Percentiles rank a stretch among this genome's conserved stretches.
Evolutionary conservation across 495 filamentous ascomycete species (phyloP).

Genomic region (Glarea lozoyensis): DNA sequence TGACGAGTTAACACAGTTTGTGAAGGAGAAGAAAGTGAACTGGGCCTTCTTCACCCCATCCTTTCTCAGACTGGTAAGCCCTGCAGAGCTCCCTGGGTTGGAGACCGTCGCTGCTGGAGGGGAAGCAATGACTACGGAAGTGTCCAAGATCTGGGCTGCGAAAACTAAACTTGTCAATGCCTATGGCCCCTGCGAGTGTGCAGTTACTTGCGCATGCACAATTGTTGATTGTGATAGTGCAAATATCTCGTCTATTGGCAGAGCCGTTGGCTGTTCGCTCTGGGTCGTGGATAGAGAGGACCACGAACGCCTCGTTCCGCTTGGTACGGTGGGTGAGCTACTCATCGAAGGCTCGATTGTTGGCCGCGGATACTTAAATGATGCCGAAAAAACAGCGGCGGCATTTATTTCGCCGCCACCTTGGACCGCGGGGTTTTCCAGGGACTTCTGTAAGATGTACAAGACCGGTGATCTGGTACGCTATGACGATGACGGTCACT

Average conservation of each 20-base stretch:
- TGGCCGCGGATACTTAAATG: slow-evolving; percentile 36
- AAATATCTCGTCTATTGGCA: slow-evolving; percentile 14
- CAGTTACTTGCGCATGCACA: not conserved
- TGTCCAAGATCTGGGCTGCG: not conserved
- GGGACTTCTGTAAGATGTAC: slow-evolving; percentile 41
- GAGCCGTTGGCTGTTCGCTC: slow-evolving; percentile 28
- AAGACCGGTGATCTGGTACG: slow-evolving; percentile 28
- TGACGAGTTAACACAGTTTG: slow-evolving; percentile 27
- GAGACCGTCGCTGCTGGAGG: not conserved
- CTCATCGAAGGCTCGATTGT: slow-evolving; percentile 50
- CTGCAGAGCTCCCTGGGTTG: not conserved
- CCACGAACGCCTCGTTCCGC: slow-evolving; percentile 40
- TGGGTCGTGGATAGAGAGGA: slow-evolving; percentile 51
- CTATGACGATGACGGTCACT: slow-evolving; percentile 23
- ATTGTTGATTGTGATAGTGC: not conserved
- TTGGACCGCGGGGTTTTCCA: slow-evolving; percentile 3
- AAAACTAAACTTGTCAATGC: not conserved
- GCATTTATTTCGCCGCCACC: slow-evolving; percentile 21
- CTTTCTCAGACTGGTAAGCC: slow-evolving; percentile 13
- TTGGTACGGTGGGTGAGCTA: slow-evolving; percentile 52
- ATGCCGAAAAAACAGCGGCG: not conserved
- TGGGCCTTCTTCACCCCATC: slow-evolving; percentile 33
- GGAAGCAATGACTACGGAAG: not conserved
- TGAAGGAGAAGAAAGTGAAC: slow-evolving; percentile 28
- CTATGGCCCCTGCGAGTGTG: not conserved